phyloP scores from a whole-genome alignment of 2,329 filamentous ascomycete species.

The Mycosphaerella sp. region DNA sequence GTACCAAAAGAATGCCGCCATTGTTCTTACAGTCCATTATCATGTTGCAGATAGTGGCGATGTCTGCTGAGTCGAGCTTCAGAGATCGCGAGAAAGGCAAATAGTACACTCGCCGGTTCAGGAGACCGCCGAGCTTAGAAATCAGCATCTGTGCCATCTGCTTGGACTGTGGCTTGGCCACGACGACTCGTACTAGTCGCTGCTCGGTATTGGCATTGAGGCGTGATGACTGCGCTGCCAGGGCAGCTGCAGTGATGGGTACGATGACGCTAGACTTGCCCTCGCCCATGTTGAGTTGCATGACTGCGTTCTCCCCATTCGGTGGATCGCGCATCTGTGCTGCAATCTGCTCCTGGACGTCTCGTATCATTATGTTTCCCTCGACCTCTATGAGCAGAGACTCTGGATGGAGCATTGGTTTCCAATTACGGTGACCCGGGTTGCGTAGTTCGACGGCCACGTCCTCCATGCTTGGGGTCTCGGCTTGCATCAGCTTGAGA shows the following conservation, averaged over 20 bases:
- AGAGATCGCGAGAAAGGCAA: constrained; percentile 54
- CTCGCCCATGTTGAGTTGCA: constrained; percentile 67
- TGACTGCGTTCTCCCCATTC: constrained; percentile 47
- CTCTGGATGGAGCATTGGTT: constrained; percentile 49
- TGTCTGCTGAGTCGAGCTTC: constrained; percentile 28
- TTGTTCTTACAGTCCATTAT: constrained; percentile 39
- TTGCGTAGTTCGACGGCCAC: constrained; percentile 42
- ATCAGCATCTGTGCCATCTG: constrained; percentile 55
- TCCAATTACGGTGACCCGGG: constrained; percentile 52
- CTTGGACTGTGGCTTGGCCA: constrained; percentile 51
- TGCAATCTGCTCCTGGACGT: constrained; percentile 57
- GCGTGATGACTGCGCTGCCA: constrained; percentile 24
- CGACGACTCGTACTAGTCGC: constrained; percentile 48
- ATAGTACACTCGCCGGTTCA: constrained; percentile 50
- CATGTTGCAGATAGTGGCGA: constrained; percentile 34
- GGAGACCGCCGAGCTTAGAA: constrained; percentile 49
- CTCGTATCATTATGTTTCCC: constrained; percentile 54
- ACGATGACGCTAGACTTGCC: constrained; percentile 65
- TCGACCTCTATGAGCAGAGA: constrained; percentile 64
- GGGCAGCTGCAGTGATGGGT: constrained; percentile 51
- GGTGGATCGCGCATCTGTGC: constrained; percentile 51
- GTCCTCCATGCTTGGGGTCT: constrained; percentile 12
- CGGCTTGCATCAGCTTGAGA: constrained; percentile 15
- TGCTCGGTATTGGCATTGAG: no score
- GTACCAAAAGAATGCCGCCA: constrained; percentile 51